Base-by-base conservation (phyloP, 352 stramenopile genomes). In the Globisporangium solare region DNA sequence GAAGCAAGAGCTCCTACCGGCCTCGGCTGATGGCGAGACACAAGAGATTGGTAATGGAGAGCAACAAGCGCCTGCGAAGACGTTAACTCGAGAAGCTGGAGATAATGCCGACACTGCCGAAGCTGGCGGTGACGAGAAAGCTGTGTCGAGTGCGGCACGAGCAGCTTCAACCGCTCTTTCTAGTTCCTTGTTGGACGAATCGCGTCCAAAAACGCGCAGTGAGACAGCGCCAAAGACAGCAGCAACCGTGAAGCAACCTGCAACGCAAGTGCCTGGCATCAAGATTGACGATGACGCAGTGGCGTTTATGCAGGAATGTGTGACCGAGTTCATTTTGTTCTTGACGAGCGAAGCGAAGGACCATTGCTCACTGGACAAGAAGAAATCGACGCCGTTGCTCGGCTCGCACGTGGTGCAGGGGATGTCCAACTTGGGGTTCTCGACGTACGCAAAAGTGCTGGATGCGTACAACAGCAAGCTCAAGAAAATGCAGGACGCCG, bases 321-420 rank as follows among this genome's bases (percentile, higher is more conserved):
- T 86, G 42, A 92, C 79, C 0, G 84, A 94, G 66, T 94, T 94
- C 51, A 54, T 94, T 13, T 49, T 94, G 40, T 94, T 86, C 40
- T 68, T 92, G 35, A 90, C 80, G 35, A 94, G 84, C 51, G 84
- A 94, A 54, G 76, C 82, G 1, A 71, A 77, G n/a, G 84, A 92
- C 58, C 62, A 84, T 12, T 70, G 77, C 4, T 55, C 81, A 24
- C 58, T 86, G 47, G 70, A 91, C 45, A 89, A 84, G 58, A 84
- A 79, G 54, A 89, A 89, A 51, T 69, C 67, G 20, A 60, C 79
- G 22, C 74, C 73, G 0, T 79, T 94, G 50, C 79, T 80, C 2
- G 84, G 82, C 37, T 46, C 55, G 0, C 75, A 91, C 35, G 59
- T 90, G 21, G 63, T 94, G 15, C 64, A 86, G 42, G 68, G 79